Percentiles rank a stretch among this genome's conserved stretches.
phyloP scores from a whole-genome alignment of 352 stramenopile species.

The Phytophthora sojae region DNA sequence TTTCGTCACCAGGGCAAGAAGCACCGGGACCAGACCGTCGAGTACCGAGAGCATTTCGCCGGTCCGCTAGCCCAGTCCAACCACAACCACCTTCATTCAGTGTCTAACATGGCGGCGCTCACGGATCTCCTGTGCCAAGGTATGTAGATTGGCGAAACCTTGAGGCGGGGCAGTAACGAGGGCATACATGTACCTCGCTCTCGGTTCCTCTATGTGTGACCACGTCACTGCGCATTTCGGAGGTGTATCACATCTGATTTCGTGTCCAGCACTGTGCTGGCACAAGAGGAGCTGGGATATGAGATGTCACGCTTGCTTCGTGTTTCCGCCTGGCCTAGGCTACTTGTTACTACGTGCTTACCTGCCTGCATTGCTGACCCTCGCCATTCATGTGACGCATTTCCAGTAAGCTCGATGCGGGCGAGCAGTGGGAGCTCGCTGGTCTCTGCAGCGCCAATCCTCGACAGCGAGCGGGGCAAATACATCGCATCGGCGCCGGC shows the following conservation, averaged over 20 bases:
- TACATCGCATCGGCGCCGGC: constrained; percentile 4
- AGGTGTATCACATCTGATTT: constrained; percentile 39
- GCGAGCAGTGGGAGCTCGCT: constrained; percentile 22
- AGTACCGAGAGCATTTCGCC: background rate
- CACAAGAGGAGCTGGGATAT: constrained; percentile 33
- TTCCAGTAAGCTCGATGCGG: constrained; percentile 33
- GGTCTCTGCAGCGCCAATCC: constrained; percentile 2
- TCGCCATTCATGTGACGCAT: constrained; percentile 13
- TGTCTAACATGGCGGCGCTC: constrained; percentile 3
- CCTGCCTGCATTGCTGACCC: background rate
- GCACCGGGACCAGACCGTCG: background rate
- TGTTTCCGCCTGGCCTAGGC: background rate
- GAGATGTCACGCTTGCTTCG: constrained; percentile 24
- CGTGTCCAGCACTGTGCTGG: background rate
- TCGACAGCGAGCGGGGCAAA: constrained; percentile 17
- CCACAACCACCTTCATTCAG: background rate
- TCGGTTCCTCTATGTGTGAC: background rate
- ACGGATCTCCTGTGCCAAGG: constrained; percentile 2
- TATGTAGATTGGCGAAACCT: constrained; percentile 9
- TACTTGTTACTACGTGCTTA: constrained; percentile 20
- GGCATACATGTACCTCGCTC: background rate
- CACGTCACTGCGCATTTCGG: constrained; percentile 11
- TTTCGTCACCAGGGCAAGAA: background rate
- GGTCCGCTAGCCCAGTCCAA: background rate
- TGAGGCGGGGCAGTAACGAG: constrained; percentile 8